Evolutionary conservation across 768 basidiomycete species (phyloP), one percentile per base, ranked within the genome.

Genomic region (Lentinula sp.): DNA sequence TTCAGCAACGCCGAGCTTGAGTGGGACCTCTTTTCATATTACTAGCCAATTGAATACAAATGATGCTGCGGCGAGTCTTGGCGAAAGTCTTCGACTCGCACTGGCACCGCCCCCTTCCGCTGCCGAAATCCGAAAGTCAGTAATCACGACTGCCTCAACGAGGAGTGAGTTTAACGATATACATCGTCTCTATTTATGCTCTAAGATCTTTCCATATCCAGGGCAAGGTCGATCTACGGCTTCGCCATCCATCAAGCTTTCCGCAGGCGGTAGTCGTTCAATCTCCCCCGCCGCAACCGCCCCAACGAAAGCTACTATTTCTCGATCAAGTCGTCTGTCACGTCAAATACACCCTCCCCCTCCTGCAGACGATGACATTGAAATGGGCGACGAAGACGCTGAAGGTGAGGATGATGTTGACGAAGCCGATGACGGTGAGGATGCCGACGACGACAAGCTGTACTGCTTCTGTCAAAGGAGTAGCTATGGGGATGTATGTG

Each of bases 391-490:
- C 16, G 61, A 60, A 46, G 51, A 46, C 32, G 51, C 53, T 16
- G 51, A 46, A 15, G 51, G 50, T 13, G 49, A 46, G 33, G 52
- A 54, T 4, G 59, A 54, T 18, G 5, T 36, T 18, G 57, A 56
- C 5, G 55, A 42, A n/a, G 51, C 28, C 3, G 65, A 66, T 8
- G 60, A 59, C 23, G 78, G 73, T 20, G 72, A 66, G n/a, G 81
- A 79, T 35, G 76, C 68, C n/a, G 80, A 81, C 43, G 81, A 82
- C 62, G 78, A 80, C 61, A 75, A 73, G 12, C 66, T 77, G 18
- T 83, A 83, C 62, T 83, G 81, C 67, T 78, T 81, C 73, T 83
- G 81, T 61, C 79, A 78, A 66, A 79, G 77, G 64, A 75, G 73
- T 61, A 80, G 78, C 62, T 81, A 78, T 62, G 80, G 78, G 43